Conservation (phyloP, 2,329 filamentous ascomycete genomes). For the Colletotrichum higginsianum region DNA sequence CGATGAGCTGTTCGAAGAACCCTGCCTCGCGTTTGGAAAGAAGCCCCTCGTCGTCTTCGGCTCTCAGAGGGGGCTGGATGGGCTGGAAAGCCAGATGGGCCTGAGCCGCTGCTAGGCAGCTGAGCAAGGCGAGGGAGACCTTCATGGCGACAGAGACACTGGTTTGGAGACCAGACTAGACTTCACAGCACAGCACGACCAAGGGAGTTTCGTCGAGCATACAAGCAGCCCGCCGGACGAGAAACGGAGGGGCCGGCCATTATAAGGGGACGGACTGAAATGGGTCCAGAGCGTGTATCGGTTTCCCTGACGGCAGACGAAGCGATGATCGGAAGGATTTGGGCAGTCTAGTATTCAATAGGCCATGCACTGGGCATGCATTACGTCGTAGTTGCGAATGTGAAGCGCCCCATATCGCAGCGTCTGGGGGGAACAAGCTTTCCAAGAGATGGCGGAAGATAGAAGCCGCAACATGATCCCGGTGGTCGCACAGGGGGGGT, state of each 20-base stretch:
- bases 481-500: background rate
- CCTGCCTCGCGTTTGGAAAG: conserved; percentile 31
- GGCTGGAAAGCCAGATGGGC: conserved; percentile 31
- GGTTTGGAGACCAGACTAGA: background rate
- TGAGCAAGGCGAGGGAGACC: conserved; percentile 27
- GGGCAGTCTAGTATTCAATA: background rate
- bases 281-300: conserved; percentile 17
- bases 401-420: background rate
- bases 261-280: conserved; percentile 18
- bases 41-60: conserved; percentile 11
- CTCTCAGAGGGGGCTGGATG: conserved; percentile 27
- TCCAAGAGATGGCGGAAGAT: conserved; percentile 30
- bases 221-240: background rate
- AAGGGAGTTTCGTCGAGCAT: conserved; percentile 13
- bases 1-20: conserved; percentile 69
- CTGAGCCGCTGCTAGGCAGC: conserved; percentile 25
- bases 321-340: background rate
- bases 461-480: background rate
- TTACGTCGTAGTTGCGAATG: background rate
- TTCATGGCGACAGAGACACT: conserved; percentile 30
- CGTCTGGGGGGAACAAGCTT: conserved; percentile 27
- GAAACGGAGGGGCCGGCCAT: background rate
- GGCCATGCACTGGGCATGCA: background rate
- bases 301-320: background rate
- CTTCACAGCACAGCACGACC: conserved; percentile 10